Conservation (phyloP, 2,329 filamentous ascomycete genomes). For the Penicillium sclerotiorum region DNA sequence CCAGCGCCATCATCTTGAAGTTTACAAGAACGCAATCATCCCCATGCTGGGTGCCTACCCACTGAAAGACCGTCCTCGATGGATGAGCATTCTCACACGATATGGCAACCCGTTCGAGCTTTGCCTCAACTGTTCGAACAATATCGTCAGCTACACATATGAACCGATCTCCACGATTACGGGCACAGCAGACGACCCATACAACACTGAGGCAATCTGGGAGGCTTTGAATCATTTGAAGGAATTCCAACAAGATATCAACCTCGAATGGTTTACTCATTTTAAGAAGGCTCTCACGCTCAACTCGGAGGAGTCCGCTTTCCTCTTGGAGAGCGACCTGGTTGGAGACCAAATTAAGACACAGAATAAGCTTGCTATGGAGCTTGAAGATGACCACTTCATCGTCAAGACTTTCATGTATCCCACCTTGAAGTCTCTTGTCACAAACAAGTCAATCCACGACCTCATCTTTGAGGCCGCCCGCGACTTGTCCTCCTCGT, state of each 20-base stretch:
- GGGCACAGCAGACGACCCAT: not conserved
- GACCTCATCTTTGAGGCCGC: not conserved
- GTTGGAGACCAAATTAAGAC: slow-evolving; percentile 2
- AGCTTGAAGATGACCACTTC: not conserved
- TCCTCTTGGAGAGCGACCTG: not conserved
- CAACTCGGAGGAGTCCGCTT: not conserved
- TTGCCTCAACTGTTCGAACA: not conserved
- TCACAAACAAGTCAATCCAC: not conserved
- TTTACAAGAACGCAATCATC: slow-evolving; percentile 1
- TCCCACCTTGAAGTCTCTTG: not conserved
- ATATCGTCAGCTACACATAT: slow-evolving; percentile 1
- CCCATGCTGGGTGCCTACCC: slow-evolving; percentile 1
- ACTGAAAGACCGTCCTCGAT: not conserved
- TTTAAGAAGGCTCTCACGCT: not conserved
- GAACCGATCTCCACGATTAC: not conserved
- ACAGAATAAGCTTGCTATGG: slow-evolving; percentile 1
- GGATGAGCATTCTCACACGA: slow-evolving; percentile 3
- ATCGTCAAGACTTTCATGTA: not conserved
- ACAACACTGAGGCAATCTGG: not conserved
- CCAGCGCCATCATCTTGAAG: not conserved
- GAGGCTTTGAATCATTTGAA: not conserved
- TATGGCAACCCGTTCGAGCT: slow-evolving; percentile 1
- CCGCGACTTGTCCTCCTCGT: not conserved
- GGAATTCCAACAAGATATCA: not conserved
- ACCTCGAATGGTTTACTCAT: slow-evolving; percentile 1